phyloP scores from a whole-genome alignment of 192 early-diverging fungal genomes.

The Entomortierella beljakovae region DNA sequence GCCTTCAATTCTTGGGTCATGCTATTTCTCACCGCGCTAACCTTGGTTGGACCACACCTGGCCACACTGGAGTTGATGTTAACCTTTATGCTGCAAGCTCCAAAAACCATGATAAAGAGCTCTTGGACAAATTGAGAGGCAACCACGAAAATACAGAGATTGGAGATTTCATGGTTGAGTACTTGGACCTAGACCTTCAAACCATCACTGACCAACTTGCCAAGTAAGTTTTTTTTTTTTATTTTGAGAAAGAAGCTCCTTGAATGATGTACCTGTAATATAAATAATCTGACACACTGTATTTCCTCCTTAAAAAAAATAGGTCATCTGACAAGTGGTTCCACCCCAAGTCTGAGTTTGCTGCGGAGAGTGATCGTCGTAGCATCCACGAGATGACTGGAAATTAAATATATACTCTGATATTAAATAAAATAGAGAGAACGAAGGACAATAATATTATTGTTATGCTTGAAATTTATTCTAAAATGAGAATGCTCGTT shows the following conservation, averaged over 20 bases:
- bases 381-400: conserved; percentile 42
- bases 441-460: too few relatives aligned
- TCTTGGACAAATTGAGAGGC: conserved; percentile 56
- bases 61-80: conserved; percentile 96
- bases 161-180: conserved; percentile 65
- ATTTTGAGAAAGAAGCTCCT: not conserved
- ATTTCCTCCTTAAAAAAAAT: not conserved
- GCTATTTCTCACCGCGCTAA: conserved; percentile 18
- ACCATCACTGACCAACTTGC: conserved; percentile 58
- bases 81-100: conserved; percentile 73
- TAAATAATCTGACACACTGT: not conserved
- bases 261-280: not conserved
- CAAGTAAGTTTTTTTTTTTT: conserved; percentile 23
- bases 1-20: conserved; percentile 18
- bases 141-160: conserved; percentile 79
- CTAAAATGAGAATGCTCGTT: too few relatives aligned
- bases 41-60: conserved; percentile 83
- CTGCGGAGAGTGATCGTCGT: not conserved
- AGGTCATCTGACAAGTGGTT: conserved; percentile 38
- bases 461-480: too few relatives aligned
- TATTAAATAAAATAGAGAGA: too few relatives aligned
- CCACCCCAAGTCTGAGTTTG: conserved; percentile 24
- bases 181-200: conserved; percentile 63
- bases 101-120: conserved; percentile 44
- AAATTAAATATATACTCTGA: too few relatives aligned